Base-by-base conservation (phyloP, 2,329 filamentous ascomycete species). In the Pseudophaeomoniella oleicola region DNA sequence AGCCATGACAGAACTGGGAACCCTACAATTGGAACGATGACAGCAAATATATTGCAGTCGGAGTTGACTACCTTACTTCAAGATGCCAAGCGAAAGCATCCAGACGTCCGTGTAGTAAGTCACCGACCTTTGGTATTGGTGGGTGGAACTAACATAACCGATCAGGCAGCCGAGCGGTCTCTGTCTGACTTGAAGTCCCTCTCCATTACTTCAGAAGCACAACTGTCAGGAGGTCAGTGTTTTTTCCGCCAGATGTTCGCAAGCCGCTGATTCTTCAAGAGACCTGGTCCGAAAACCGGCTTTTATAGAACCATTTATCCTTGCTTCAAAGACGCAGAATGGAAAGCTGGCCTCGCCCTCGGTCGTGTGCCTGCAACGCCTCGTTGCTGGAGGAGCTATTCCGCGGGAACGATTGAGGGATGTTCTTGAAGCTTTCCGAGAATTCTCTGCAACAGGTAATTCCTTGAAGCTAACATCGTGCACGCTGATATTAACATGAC, bases 41-140 rank as follows among this genome's bases (percentile, higher is more conserved):
- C 46, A 36, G 44, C 46, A 39, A 44, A 44, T 71, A 78, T 94
- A 52, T 72, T 94, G 51, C 77, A 79, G 53, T 78, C 82, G 40
- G 87, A 94, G 71, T 74, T 94, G 57, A 75, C 80, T 52, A 92
- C 84, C 63, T 75, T 94, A 56, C 80, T 94, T 50, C 84, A 92
- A 59, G 90, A 98, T 66, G 90, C 87, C 55, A 96, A 93, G 62
- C 75, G 88, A 51, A 96, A 93, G 62, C 81, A 94, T 58, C 75
- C 81, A 48, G 90, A 96, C 51, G 69, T 98, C 37, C 82, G 81
- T 70, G 70, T 58, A 39, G 15, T 27, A 22, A 4, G 36, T 19
- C 12, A n/a, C n/a, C n/a, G n/a, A n/a, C n/a, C n/a, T n/a, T n/a
- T n/a, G n/a, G n/a, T n/a, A n/a, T n/a, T n/a, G n/a, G n/a, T n/a